phyloP scores from a whole-genome alignment of 2,329 filamentous ascomycete species.

The Aspergillus ochraceus region DNA sequence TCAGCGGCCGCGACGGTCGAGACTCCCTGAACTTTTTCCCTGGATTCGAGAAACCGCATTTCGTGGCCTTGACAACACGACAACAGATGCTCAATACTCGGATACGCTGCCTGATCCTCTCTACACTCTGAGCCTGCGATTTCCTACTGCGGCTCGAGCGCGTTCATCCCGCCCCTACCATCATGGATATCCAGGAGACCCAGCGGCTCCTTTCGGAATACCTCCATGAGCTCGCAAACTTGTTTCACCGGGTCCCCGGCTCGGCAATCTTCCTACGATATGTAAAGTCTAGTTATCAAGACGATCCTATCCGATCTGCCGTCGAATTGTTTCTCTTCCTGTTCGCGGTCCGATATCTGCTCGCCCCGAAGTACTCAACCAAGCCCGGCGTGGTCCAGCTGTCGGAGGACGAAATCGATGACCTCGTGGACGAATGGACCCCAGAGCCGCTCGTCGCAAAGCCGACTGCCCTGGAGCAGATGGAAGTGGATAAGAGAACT shows the following conservation, averaged over 20 bases:
- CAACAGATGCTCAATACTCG: neutral
- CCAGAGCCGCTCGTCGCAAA: conserved; percentile 85
- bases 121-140: neutral
- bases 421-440: conserved; percentile 93
- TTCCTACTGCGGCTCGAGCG: conserved; percentile 9
- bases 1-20: neutral
- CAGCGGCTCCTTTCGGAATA: conserved; percentile 55
- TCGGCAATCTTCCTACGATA: conserved; percentile 94
- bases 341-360: conserved; percentile 90
- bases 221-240: conserved; percentile 56
- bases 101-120: neutral
- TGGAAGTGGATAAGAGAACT: conserved; percentile 80
- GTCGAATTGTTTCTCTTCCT: conserved; percentile 92
- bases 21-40: neutral
- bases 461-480: conserved; percentile 72
- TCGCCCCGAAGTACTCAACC: conserved; percentile 90
- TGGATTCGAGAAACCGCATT: neutral
- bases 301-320: conserved; percentile 89
- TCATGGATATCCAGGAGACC: conserved; percentile 59
- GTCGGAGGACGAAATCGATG: conserved; percentile 94
- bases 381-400: conserved; percentile 88
- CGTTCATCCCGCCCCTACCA: conserved; percentile 20
- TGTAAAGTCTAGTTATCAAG: conserved; percentile 95
- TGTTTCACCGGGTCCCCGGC: conserved; percentile 88
- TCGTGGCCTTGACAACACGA: neutral